phyloP scores from a whole-genome alignment of 192 early-diverging fungal genomes.

The Dissophora ornata region DNA sequence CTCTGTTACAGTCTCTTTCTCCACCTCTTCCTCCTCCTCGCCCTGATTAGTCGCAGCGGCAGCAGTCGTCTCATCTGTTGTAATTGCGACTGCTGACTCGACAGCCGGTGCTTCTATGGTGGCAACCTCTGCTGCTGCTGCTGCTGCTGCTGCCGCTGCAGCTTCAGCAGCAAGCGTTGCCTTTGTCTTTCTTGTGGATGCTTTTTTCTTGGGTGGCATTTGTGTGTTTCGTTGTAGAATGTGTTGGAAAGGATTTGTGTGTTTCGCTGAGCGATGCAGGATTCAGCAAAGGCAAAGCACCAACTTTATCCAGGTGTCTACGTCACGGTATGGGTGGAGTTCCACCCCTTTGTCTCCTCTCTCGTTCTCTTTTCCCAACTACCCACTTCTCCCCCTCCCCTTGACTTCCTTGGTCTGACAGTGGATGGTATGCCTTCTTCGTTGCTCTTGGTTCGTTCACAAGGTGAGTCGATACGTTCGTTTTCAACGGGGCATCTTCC shows the following conservation, averaged over 20 bases:
- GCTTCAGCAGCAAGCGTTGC: constrained; percentile 13
- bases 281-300: neutral
- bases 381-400: neutral
- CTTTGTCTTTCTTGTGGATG: constrained; percentile 31
- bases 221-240: neutral
- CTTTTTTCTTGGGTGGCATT: constrained; percentile 43
- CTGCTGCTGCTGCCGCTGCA: constrained; percentile 1
- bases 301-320: too few relatives aligned
- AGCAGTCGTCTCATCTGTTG: too few relatives aligned
- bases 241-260: neutral
- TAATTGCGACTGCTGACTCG: too few relatives aligned
- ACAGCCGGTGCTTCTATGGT: too few relatives aligned
- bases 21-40: constrained; percentile 2
- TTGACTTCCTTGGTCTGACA: neutral
- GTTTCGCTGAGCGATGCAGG: neutral
- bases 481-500: neutral
- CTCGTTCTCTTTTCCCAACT: neutral
- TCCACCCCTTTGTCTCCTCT: too few relatives aligned
- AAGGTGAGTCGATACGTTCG: constrained; percentile 8
- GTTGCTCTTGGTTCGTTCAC: constrained; percentile 18
- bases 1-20: neutral
- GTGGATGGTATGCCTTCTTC: constrained; percentile 21
- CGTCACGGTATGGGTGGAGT: too few relatives aligned
- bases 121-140: neutral
- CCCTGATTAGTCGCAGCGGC: too few relatives aligned